A percentile compares a stretch with the other conserved stretches of the same genome.
Conservation (phyloP, 2,329 filamentous ascomycete genomes). For the Aspergillus novofumigatus region DNA sequence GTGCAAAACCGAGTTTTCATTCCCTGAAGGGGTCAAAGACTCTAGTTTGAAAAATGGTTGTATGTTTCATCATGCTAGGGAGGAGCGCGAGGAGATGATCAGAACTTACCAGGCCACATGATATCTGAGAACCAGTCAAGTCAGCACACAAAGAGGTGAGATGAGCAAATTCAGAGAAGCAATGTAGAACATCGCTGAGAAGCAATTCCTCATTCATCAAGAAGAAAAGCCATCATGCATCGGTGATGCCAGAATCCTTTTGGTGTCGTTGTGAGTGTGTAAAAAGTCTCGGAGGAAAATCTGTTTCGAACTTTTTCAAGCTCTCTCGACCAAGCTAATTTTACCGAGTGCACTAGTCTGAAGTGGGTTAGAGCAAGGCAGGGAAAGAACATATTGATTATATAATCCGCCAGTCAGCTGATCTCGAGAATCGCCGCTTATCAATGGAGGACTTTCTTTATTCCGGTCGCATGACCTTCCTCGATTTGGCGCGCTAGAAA, state of each 20-base stretch:
- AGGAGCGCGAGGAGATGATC: constrained; percentile 3
- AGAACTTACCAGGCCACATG: constrained; percentile 25
- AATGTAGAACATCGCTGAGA: not conserved
- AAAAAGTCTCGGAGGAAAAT: constrained; percentile 18
- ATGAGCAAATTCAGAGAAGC: not conserved
- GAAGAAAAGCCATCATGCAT: not conserved
- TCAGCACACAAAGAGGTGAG: not conserved
- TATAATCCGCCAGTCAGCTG: not conserved
- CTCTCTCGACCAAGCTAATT: constrained; percentile 24
- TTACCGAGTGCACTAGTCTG: constrained; percentile 21
- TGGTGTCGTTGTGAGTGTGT: constrained; percentile 11
- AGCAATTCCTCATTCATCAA: not conserved
- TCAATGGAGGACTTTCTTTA: constrained; percentile 1
- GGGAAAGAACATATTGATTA: not conserved
- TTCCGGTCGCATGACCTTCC: not conserved
- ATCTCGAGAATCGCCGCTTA: not conserved
- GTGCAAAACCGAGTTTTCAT: constrained; percentile 79
- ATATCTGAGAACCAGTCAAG: not conserved
- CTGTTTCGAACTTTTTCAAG: constrained; percentile 30
- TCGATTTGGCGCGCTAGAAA: not conserved
- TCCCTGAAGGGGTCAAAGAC: constrained; percentile 79
- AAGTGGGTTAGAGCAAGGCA: not conserved
- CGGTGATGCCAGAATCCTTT: not conserved
- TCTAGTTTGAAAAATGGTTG: constrained; percentile 82
- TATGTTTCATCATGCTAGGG: constrained; percentile 66